These are phyloP conservation scores for Nicotiana otophora DNA, from an alignment of 257 asterid species.

Conservation along the genomic window DNA sequence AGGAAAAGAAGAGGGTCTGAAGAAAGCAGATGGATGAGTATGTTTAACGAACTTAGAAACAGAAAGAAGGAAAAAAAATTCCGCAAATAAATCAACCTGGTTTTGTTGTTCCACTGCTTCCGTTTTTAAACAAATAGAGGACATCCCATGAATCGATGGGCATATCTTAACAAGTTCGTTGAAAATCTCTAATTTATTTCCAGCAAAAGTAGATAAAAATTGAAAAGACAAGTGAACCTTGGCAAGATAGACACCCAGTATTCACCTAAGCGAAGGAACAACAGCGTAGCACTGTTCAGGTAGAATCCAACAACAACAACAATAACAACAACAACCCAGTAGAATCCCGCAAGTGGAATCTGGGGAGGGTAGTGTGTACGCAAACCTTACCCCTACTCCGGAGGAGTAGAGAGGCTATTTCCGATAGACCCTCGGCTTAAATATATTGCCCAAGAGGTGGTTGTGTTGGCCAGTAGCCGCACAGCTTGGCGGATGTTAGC, in stretches of 20 bases:
- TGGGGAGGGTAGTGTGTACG: no score
- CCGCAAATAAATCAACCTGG: background rate
- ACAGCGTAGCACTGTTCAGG: background rate
- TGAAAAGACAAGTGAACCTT: background rate
- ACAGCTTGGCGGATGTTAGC: background rate
- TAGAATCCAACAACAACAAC: background rate
- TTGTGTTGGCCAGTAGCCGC: background rate
- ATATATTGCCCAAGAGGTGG: background rate
- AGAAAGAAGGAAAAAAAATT: background rate
- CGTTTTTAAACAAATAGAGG: background rate
- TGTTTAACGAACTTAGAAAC: background rate
- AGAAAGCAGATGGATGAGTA: background rate
- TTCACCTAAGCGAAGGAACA: background rate
- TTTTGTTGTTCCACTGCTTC: background rate
- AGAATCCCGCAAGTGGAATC: no score
- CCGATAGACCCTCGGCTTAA: background rate
- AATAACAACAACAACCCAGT: no score
- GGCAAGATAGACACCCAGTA: background rate
- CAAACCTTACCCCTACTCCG: no score
- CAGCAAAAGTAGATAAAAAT: background rate
- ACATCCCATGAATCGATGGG: background rate
- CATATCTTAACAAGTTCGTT: background rate
- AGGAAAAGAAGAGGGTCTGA: no score
- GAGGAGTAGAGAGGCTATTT: no score
- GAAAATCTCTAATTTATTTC: background rate